A percentile compares a stretch with the other conserved stretches of the same genome.
Conservation (phyloP, 2,329 filamentous ascomycete species). For the Ophiostoma ips region DNA sequence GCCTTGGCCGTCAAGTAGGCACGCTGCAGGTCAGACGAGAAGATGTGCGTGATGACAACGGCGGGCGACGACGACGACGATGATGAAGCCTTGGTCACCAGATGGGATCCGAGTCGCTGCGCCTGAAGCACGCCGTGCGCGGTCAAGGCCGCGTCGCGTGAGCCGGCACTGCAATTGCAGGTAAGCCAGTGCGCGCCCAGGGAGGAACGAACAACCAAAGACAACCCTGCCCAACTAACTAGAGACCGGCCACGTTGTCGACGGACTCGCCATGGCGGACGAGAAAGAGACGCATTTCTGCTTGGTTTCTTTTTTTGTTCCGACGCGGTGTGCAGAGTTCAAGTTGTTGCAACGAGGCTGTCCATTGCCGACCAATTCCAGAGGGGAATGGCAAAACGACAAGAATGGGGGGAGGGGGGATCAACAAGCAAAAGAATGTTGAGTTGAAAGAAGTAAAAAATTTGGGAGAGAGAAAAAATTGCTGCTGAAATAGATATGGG, state of each 20-base stretch:
- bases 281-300: constrained; percentile 51
- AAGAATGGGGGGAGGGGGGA: background rate
- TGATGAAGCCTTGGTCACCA: constrained; percentile 33
- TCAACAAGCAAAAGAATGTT: background rate
- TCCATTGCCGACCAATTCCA: background rate
- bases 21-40: constrained; percentile 64
- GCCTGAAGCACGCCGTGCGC: constrained; percentile 71
- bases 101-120: constrained; percentile 51
- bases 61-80: constrained; percentile 25
- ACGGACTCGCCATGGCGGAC: constrained; percentile 83
- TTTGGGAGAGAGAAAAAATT: background rate
- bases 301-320: background rate
- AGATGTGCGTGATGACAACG: constrained; percentile 42
- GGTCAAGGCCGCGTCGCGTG: constrained; percentile 67
- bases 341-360: background rate
- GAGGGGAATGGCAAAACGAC: background rate
- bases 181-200: no score
- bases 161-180: constrained; percentile 46
- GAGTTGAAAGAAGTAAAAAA: background rate
- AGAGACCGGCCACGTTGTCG: constrained; percentile 69
- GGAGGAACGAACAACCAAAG: constrained; percentile 2
- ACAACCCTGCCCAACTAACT: constrained; percentile 32
- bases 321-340: background rate
- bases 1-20: constrained; percentile 34
- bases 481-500: constrained; percentile 4